Percentiles rank a stretch among this genome's conserved stretches.
phyloP scores from a whole-genome alignment of 2,329 filamentous ascomycete species.

The Curvularia spicifera region DNA sequence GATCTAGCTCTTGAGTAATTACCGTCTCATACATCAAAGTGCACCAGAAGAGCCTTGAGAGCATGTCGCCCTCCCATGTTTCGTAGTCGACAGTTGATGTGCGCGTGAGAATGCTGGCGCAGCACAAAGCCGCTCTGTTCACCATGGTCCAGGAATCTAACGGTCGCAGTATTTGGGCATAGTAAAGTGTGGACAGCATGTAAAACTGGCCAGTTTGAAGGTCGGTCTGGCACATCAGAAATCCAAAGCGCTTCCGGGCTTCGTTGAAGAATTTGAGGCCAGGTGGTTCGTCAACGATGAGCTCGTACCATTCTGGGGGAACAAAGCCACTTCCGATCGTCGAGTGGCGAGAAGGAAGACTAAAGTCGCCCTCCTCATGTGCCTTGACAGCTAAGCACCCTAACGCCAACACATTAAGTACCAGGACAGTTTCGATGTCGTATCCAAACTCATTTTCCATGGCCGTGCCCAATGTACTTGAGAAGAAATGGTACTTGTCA shows the following conservation, averaged over 20 bases:
- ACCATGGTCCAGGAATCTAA: slow-evolving; percentile 63
- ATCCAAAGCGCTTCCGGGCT: slow-evolving; percentile 59
- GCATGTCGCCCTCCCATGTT: slow-evolving; percentile 63
- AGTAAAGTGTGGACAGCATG: slow-evolving; percentile 59
- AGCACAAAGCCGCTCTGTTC: slow-evolving; percentile 59
- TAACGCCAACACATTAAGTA: slow-evolving; percentile 59
- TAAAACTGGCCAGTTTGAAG: slow-evolving; percentile 61
- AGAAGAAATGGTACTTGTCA: slow-evolving; percentile 60
- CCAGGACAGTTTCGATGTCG: slow-evolving; percentile 60
- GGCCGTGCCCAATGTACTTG: slow-evolving; percentile 57
- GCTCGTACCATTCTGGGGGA: slow-evolving; percentile 45
- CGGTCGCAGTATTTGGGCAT: slow-evolving; percentile 59
- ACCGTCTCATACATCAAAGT: slow-evolving; percentile 64
- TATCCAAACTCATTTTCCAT: slow-evolving; percentile 60
- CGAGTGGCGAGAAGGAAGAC: slow-evolving; percentile 46
- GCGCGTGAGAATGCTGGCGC: slow-evolving; percentile 56
- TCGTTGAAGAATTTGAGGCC: slow-evolving; percentile 63
- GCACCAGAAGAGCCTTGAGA: slow-evolving; percentile 63
- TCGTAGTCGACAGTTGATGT: slow-evolving; percentile 53
- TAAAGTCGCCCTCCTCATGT: slow-evolving; percentile 58
- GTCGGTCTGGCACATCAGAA: slow-evolving; percentile 58
- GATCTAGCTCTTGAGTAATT: slow-evolving; percentile 59
- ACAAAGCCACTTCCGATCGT: slow-evolving; percentile 27
- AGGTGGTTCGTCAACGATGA: slow-evolving; percentile 49
- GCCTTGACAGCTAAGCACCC: slow-evolving; percentile 59